Conservation (phyloP, 352 stramenopile genomes). For the Elongisporangium undulatum region DNA sequence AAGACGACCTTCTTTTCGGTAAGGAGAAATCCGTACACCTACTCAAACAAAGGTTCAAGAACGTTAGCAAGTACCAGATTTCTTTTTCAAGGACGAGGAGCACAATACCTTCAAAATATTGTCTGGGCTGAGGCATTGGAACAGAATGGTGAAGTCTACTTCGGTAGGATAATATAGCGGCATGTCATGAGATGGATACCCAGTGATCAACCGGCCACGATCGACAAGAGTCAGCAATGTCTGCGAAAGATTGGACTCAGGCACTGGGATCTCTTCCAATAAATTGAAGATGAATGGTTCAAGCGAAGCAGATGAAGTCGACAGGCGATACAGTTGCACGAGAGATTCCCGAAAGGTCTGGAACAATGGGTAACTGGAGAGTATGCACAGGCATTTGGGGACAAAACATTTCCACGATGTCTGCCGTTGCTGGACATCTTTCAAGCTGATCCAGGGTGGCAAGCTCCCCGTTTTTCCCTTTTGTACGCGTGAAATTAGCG, state of each 20-base stretch:
- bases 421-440: constrained; percentile 60
- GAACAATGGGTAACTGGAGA: constrained; percentile 54
- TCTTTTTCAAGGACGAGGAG: neutral
- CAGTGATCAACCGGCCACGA: neutral
- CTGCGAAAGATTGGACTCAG: constrained; percentile 19
- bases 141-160: constrained; percentile 67
- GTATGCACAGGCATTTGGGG: constrained; percentile 58
- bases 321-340: constrained; percentile 42
- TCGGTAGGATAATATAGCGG: constrained; percentile 41
- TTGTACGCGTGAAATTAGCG: constrained; percentile 42
- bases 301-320: constrained; percentile 23
- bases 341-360: constrained; percentile 46
- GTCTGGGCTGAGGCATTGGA: constrained; percentile 59
- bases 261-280: constrained; percentile 40
- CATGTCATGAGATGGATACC: constrained; percentile 1
- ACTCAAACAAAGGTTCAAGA: constrained; percentile 2
- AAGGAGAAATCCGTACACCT: constrained; percentile 52
- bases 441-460: constrained; percentile 63
- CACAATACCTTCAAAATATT: constrained; percentile 56
- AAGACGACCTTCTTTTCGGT: constrained; percentile 73
- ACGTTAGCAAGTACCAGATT: neutral
- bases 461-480: constrained; percentile 38
- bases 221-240: constrained; percentile 7
- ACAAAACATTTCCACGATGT: constrained; percentile 52
- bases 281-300: constrained; percentile 56